Evolutionary conservation across 1,284 basidiomycete species (phyloP), one percentile per base, ranked within the genome.

Genomic region (Neolentinus lepideus): DNA sequence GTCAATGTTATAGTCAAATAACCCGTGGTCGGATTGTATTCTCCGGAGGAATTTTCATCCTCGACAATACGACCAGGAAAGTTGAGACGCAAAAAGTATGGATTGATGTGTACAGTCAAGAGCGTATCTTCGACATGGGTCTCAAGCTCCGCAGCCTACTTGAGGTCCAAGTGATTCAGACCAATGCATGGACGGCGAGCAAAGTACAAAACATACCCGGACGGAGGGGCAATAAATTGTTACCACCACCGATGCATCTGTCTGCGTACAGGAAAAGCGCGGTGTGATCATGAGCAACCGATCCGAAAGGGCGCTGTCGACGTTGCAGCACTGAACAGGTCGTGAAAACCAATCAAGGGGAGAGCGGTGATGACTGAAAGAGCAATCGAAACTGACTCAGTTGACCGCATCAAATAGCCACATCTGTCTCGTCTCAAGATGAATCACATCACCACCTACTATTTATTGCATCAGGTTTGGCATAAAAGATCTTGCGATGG

Each of bases 31-130:
- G 89, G 80, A 66, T 92, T 85, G 64, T 92, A 92, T 60, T 73
- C 66, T 1, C 89, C 90, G 27, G 79, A 79, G 21, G 88, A 84
- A 25, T 72, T 68, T 57, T 89, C 85, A 61, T 92, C 89, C 61
- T 91, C 89, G 35, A 83, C 46, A 27, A 72, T 60, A 16, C 59
- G 57, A 2, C 63, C 60, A 22, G 64, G 57, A 83, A 92, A 88
- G 63, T 82, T 83, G 58, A 92, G 75, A 2, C 89, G 84, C 55
- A 92, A 75, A 63, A 87, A 92, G 65, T 92, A 92, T 2, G 89
- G 89, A 58, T 85, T 87, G 65, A 91, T 79, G 64, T 92, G 83
- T 43, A 90, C 70, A n/a, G 81, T 82, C 66, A 92, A 76, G 47
- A 86, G 69, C 33, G 79, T 80, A 56, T 81, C 81, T 61, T 90